phyloP scores from a whole-genome alignment of 192 early-diverging fungal genomes.

The Backusella liffmaniae region DNA sequence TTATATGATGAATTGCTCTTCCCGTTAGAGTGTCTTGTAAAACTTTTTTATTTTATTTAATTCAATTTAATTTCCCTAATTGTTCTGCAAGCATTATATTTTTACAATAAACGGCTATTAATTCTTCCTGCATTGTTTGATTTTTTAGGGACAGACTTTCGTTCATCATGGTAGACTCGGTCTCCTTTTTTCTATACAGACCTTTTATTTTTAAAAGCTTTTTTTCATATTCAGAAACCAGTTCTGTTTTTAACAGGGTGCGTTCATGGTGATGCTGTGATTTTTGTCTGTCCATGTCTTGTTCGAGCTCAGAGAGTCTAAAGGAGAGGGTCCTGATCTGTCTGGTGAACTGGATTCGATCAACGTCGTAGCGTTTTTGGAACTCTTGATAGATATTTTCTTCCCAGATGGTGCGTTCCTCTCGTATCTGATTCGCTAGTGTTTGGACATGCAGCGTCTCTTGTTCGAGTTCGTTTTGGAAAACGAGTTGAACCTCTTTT shows the following conservation, averaged over 20 bases:
- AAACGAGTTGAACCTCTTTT: background rate
- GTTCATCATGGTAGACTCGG: background rate
- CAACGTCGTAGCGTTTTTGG: conserved; percentile 3
- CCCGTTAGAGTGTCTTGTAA: too few species aligned
- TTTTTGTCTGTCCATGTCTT: background rate
- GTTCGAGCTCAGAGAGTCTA: conserved; percentile 5
- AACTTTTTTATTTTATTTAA: background rate
- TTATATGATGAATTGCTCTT: background rate
- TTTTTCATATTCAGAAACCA: background rate
- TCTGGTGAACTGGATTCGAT: background rate
- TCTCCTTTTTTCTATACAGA: background rate
- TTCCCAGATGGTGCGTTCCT: background rate
- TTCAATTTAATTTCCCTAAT: conserved; percentile 1
- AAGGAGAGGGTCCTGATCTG: background rate
- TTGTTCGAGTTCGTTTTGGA: background rate
- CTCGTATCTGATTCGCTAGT: background rate
- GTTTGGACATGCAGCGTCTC: background rate
- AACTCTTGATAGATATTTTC: background rate
- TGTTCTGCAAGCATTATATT: background rate
- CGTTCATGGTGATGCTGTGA: background rate
- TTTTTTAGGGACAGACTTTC: background rate
- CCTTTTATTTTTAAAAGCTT: background rate
- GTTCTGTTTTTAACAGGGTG: background rate
- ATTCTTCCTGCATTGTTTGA: background rate
- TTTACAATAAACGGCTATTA: background rate